These are phyloP conservation scores for Penicillium paxilli DNA, from an alignment of 495 filamentous ascomycete species.

Conservation along the genomic window DNA sequence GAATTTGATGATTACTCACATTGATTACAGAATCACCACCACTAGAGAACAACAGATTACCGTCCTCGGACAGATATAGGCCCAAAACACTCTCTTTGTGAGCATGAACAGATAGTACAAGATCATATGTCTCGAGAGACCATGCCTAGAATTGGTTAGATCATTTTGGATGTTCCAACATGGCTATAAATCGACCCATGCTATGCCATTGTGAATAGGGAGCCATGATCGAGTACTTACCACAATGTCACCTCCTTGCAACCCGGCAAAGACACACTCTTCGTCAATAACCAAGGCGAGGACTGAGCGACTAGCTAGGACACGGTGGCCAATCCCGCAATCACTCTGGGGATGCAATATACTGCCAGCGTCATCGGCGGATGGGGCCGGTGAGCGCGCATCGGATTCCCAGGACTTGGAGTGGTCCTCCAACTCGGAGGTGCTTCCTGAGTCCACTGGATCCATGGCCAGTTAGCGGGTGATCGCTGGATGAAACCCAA, in stretches of 20 bases:
- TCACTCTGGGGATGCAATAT: conserved; percentile 23
- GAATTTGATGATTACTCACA: conserved; percentile 55
- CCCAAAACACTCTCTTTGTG: conserved; percentile 89
- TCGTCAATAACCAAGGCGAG: conserved; percentile 48
- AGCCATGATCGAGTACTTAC: conserved; percentile 37
- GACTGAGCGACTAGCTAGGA: conserved; percentile 47
- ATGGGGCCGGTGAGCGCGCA: conserved; percentile 18
- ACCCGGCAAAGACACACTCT: conserved; percentile 67
- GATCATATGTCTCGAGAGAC: conserved; percentile 83
- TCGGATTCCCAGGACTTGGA: conserved; percentile 42
- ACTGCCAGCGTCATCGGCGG: conserved; percentile 6
- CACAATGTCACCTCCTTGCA: conserved; percentile 87
- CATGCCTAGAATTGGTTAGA: conserved; percentile 58
- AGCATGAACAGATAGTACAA: conserved; percentile 71
- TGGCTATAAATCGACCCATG: no score
- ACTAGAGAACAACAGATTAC: conserved; percentile 81
- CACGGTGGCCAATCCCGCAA: conserved; percentile 49
- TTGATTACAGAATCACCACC: conserved; percentile 93
- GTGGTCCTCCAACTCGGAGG: conserved; percentile 42
- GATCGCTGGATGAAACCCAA: neutral
- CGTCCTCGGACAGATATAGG: conserved; percentile 74
- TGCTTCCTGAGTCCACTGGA: conserved; percentile 39
- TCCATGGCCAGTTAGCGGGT: conserved; percentile 39
- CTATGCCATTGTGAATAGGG: no score
- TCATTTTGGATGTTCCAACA: no score